A percentile compares a stretch with the other conserved stretches of the same genome.
Conservation (phyloP, 2,329 filamentous ascomycete genomes). For the Nemania serpens region DNA sequence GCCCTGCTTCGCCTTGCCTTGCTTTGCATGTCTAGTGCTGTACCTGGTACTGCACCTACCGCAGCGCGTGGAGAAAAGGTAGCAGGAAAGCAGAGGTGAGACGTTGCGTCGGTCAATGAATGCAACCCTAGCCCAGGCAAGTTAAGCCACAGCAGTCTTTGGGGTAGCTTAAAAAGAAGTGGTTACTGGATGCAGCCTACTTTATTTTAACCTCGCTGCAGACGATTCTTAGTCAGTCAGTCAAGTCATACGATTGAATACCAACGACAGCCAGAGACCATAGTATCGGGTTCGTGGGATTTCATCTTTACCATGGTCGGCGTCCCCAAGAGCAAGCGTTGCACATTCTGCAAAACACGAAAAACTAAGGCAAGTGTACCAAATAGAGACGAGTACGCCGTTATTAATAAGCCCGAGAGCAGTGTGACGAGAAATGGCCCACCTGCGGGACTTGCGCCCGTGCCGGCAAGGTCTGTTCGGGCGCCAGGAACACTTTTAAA, state of each 20-base stretch:
- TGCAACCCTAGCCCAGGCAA: constrained; percentile 1
- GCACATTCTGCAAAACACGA: constrained; percentile 38
- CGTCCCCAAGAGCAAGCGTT: constrained; percentile 41
- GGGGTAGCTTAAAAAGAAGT: constrained; percentile 2
- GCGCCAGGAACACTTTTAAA: constrained; percentile 35
- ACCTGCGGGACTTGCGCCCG: constrained; percentile 38
- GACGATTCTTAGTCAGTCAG: constrained; percentile 4
- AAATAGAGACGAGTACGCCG: neutral
- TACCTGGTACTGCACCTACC: neutral
- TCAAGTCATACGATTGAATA: neutral
- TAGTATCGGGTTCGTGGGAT: neutral
- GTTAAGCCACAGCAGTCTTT: constrained; percentile 13
- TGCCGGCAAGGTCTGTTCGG: constrained; percentile 37
- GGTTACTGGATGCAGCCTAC: constrained; percentile 13
- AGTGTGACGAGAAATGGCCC: constrained; percentile 42
- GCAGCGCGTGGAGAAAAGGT: neutral
- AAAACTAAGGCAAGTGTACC: constrained; percentile 37
- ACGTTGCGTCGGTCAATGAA: constrained; percentile 5
- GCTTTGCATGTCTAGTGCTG: neutral
- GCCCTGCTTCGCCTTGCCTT: neutral
- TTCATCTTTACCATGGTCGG: constrained; percentile 34
- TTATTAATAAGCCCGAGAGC: constrained; percentile 18
- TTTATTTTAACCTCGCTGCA: constrained; percentile 24
- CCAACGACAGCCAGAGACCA: neutral
- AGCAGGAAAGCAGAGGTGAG: constrained; percentile 15